A percentile compares a stretch with the other conserved stretches of the same genome.
Conservation (phyloP, 768 basidiomycete species). For the Rhodosporidiobolus odoratus region DNA sequence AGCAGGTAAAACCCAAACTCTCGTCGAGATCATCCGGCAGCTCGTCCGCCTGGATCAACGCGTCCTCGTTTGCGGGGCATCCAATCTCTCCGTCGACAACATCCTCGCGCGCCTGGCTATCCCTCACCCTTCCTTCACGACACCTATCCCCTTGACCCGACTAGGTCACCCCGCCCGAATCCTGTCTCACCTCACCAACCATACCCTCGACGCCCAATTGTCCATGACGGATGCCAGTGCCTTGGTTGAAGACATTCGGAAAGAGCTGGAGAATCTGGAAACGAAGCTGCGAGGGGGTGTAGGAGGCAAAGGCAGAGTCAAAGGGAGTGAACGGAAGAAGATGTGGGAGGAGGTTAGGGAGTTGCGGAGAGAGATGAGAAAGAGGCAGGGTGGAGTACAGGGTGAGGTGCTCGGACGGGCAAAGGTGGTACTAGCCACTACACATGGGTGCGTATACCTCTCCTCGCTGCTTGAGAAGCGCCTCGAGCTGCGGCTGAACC, state of each 20-base stretch:
- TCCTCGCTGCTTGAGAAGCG: not conserved
- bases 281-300: constrained; percentile 55
- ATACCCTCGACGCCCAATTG: constrained; percentile 50
- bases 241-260: constrained; percentile 80
- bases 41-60: constrained; percentile 51
- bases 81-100: constrained; percentile 93
- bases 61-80: constrained; percentile 84
- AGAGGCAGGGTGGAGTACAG: constrained; percentile 78
- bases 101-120: constrained; percentile 70
- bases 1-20: constrained; percentile 92
- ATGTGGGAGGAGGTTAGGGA: constrained; percentile 46
- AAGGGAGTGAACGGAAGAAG: constrained; percentile 56
- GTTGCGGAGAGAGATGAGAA: constrained; percentile 71
- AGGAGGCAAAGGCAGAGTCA: constrained; percentile 59
- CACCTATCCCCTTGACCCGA: constrained; percentile 58
- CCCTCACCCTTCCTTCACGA: constrained; percentile 31
- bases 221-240: constrained; percentile 56
- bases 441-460: constrained; percentile 58
- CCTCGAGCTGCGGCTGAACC: not conserved
- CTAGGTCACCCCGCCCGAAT: constrained; percentile 94
- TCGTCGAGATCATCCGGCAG: constrained; percentile 89
- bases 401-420: constrained; percentile 72
- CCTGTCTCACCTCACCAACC: constrained; percentile 54
- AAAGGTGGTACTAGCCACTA: constrained; percentile 87
- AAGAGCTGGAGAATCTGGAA: constrained; percentile 55